Conservation (phyloP, 306 rosid genomes). For the Cicer arietinum region DNA sequence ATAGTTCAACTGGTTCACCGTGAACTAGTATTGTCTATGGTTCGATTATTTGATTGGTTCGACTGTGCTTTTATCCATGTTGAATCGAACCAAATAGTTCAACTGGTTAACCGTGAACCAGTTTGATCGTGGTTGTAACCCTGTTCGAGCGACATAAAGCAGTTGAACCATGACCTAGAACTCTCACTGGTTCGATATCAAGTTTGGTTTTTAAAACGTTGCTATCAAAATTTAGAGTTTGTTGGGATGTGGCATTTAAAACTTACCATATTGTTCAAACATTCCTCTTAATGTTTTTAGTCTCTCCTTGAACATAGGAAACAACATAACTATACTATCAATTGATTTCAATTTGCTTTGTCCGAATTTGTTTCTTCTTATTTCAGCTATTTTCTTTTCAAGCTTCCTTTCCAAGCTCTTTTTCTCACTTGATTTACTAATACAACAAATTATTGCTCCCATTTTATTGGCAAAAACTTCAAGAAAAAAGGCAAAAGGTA, state of each 20-base stretch:
- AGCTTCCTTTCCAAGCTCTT: slow-evolving; percentile 73
- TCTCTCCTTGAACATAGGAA: slow-evolving; percentile 74
- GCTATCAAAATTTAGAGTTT: too few species aligned
- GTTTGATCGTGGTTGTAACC: too few species aligned
- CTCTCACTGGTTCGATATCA: too few species aligned
- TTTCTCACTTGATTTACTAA: slow-evolving; percentile 52
- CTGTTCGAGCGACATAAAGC: too few species aligned
- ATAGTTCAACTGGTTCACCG: too few species aligned
- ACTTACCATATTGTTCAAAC: slow-evolving; percentile 84
- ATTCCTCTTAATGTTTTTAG: slow-evolving; percentile 64
- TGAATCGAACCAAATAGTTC: too few species aligned
- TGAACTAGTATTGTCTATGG: too few species aligned
- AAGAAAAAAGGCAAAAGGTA: slow-evolving; percentile 38
- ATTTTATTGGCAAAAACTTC: slow-evolving; percentile 55
- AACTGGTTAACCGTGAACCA: too few species aligned
- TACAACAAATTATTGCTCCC: slow-evolving; percentile 63
- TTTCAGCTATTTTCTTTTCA: slow-evolving; percentile 67
- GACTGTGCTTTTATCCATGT: too few species aligned
- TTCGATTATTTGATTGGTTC: too few species aligned
- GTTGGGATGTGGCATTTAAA: neutral
- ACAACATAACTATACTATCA: slow-evolving; percentile 71
- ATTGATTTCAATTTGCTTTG: slow-evolving; percentile 65
- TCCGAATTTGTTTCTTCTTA: slow-evolving; percentile 56
- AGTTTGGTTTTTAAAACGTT: too few species aligned
- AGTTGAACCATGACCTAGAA: too few species aligned